Conservation (phyloP, 2,329 filamentous ascomycete genomes). For the Phialophora chinensis region DNA sequence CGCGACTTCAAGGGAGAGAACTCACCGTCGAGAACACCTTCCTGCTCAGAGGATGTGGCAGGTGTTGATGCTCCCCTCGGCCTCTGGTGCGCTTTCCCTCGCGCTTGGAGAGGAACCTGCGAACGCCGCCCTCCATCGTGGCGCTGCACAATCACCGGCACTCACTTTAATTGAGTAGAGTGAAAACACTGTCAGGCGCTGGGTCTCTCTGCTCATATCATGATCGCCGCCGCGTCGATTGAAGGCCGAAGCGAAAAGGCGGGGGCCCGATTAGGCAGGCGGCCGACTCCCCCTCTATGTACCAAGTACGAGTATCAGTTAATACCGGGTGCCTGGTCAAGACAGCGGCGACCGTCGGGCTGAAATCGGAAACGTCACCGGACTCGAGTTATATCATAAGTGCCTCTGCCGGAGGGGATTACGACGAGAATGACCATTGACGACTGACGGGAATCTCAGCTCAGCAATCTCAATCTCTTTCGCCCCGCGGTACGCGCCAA, state of each 20-base stretch:
- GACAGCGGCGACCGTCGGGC: constrained; percentile 8
- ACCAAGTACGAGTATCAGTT: not conserved
- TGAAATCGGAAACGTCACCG: constrained; percentile 12
- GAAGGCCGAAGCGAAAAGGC: constrained; percentile 7
- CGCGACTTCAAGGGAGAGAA: constrained; percentile 13
- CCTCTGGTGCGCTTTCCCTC: constrained; percentile 43
- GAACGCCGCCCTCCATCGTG: constrained; percentile 49
- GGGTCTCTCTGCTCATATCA: constrained; percentile 7
- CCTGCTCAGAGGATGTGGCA: constrained; percentile 15
- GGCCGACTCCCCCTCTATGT: not conserved
- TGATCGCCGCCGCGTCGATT: constrained; percentile 1
- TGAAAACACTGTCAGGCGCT: not conserved
- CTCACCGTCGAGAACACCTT: constrained; percentile 29
- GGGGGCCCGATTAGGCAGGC: constrained; percentile 2
- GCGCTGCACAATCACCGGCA: not conserved
- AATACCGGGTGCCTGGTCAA: not conserved
- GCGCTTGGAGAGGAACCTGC: constrained; percentile 50
- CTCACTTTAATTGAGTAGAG: not conserved
- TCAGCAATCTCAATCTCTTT: constrained; percentile 18
- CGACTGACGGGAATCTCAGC: constrained; percentile 15
- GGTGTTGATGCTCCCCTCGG: constrained; percentile 21
- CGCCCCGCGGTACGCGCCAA: constrained; percentile 2
- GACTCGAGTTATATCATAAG: constrained; percentile 12
- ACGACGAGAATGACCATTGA: not conserved
- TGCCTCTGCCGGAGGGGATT: constrained; percentile 20